Percentiles rank a stretch among this genome's conserved stretches.
phyloP scores from a whole-genome alignment of 495 filamentous ascomycete species.

The Daldinia caldariorum region DNA sequence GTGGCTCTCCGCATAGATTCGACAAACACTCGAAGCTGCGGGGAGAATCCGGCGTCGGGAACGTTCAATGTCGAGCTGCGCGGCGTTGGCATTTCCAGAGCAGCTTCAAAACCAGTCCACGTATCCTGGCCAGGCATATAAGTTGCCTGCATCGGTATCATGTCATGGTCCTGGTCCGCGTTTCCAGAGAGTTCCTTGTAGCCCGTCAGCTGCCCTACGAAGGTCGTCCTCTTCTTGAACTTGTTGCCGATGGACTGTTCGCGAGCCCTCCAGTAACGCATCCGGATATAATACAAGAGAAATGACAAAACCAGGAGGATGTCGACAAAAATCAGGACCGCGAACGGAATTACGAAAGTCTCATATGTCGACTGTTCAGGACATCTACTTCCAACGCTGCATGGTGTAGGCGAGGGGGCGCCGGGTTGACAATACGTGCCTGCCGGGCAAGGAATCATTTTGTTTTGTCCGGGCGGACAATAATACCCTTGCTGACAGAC shows the following conservation, averaged over 20 bases:
- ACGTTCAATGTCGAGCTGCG: conserved; percentile 35
- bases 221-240: conserved; percentile 25
- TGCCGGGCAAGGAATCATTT: conserved; percentile 52
- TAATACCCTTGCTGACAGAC: conserved; percentile 57
- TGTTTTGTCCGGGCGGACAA: conserved; percentile 52
- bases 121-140: conserved; percentile 45
- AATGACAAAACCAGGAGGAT: conserved; percentile 48
- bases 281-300: conserved; percentile 43
- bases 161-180: conserved; percentile 47
- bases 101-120: conserved; percentile 53
- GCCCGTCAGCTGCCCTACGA: conserved; percentile 26
- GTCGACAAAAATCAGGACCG: conserved; percentile 56
- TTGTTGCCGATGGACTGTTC: conserved; percentile 25
- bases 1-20: conserved; percentile 61
- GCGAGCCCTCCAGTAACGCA: conserved; percentile 40
- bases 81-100: conserved; percentile 46
- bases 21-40: conserved; percentile 58
- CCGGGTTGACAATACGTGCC: conserved; percentile 59
- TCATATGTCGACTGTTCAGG: conserved; percentile 50
- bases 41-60: conserved; percentile 45
- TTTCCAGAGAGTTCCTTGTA: conserved; percentile 51
- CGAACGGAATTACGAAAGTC: conserved; percentile 53
- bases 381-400: conserved; percentile 54
- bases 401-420: conserved; percentile 53
- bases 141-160: conserved; percentile 41